Percentiles rank a stretch among this genome's conserved stretches.
These are phyloP conservation scores for Apophysomyces sp. DNA, from an alignment of 371 early-diverging fungal genomes.

Conservation along the genomic window DNA sequence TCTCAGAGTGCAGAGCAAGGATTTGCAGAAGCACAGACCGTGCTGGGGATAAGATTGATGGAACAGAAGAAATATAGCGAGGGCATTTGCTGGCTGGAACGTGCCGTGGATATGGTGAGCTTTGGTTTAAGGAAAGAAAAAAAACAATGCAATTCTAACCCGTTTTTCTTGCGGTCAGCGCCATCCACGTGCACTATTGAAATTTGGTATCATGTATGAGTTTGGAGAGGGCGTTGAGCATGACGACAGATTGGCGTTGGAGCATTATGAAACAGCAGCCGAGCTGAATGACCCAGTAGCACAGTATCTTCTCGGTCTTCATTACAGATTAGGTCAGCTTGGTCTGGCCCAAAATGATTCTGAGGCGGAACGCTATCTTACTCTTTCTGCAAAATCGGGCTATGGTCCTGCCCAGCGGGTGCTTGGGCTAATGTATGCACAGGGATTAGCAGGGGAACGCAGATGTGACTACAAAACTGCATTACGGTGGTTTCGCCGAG, in stretches of 20 bases:
- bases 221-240: slow-evolving; percentile 28
- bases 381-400: slow-evolving; percentile 34
- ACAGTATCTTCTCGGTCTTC: slow-evolving; percentile 38
- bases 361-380: slow-evolving; percentile 31
- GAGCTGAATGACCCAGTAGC: slow-evolving; percentile 24
- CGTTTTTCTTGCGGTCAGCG: slow-evolving; percentile 18
- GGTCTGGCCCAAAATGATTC: slow-evolving; percentile 24
- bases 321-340: slow-evolving; percentile 32
- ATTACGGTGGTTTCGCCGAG: slow-evolving; percentile 60
- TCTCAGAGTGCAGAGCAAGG: slow-evolving; percentile 37
- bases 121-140: not conserved
- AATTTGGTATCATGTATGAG: slow-evolving; percentile 43
- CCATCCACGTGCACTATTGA: slow-evolving; percentile 34
- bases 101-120: slow-evolving; percentile 36
- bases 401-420: slow-evolving; percentile 40
- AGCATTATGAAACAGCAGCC: slow-evolving; percentile 36
- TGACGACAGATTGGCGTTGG: slow-evolving; percentile 20
- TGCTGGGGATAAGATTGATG: slow-evolving; percentile 30
- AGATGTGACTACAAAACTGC: slow-evolving; percentile 48
- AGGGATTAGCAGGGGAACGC: slow-evolving; percentile 26
- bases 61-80: slow-evolving; percentile 23
- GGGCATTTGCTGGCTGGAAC: slow-evolving; percentile 38
- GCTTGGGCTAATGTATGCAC: slow-evolving; percentile 43
- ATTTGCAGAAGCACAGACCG: slow-evolving; percentile 42
- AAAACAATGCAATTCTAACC: not conserved